Evolutionary conservation across 176 grass and related monocot genomes (phyloP).

Genomic region (Musa schizocarpa): DNA sequence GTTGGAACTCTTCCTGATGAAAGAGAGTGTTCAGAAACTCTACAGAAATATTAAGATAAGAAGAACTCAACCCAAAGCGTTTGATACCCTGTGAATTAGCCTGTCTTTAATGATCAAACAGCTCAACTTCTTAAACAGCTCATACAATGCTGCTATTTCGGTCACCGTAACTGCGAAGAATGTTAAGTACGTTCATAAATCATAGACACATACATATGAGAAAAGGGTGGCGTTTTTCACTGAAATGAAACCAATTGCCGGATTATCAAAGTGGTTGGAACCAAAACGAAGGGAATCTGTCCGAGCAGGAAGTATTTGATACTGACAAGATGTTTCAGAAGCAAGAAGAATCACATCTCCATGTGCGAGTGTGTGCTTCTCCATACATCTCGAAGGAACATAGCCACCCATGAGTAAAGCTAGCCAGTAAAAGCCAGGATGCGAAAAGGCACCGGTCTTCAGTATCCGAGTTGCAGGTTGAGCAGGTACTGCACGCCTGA

Average conservation of each 20-base stretch:
- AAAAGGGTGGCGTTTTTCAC: background rate
- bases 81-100: slow-evolving; percentile 64
- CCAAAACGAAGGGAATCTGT: background rate
- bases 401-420: slow-evolving; percentile 12
- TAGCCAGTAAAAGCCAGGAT: too few species aligned
- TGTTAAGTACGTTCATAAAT: too few species aligned
- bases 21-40: background rate
- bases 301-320: background rate
- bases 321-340: slow-evolving; percentile 48
- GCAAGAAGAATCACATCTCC: slow-evolving; percentile 29
- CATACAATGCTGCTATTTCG: slow-evolving; percentile 66
- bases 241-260: background rate
- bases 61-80: background rate
- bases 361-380: slow-evolving; percentile 15
- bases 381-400: background rate
- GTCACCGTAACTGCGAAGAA: slow-evolving; percentile 46
- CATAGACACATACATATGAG: too few species aligned
- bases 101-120: slow-evolving; percentile 69
- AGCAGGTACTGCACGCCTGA: too few species aligned
- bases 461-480: too few species aligned
- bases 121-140: slow-evolving; percentile 68
- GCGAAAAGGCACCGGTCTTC: too few species aligned
- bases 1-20: slow-evolving; percentile 58
- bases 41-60: background rate
- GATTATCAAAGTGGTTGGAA: too few species aligned